Evolutionary conservation across 257 asterid species (phyloP).

Genomic region (Prunella vulgaris): DNA sequence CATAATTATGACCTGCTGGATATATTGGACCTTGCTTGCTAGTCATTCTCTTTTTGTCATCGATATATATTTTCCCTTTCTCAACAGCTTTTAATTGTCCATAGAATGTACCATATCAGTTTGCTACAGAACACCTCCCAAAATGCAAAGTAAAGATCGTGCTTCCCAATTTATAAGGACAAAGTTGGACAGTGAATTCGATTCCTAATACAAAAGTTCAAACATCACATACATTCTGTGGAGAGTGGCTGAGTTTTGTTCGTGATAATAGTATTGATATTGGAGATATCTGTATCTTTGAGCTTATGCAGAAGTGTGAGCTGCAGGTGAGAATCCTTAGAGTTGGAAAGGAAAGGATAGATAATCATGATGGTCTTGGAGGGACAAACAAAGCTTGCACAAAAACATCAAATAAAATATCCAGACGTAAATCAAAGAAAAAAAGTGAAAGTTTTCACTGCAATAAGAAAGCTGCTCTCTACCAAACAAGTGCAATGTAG

Average conservation of each 20-base stretch:
- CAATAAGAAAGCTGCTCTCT: conserved; percentile 29
- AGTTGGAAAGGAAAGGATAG: conserved; percentile 58
- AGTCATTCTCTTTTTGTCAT: background rate
- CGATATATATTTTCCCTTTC: conserved; percentile 1
- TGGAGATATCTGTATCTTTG: conserved; percentile 89
- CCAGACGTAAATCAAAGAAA: conserved; percentile 47
- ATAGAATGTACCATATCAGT: conserved; percentile 88
- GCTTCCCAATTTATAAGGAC: conserved; percentile 71
- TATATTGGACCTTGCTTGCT: background rate
- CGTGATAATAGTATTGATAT: conserved; percentile 65
- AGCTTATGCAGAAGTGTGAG: conserved; percentile 67
- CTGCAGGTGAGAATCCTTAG: conserved; percentile 65
- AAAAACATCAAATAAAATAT: conserved; percentile 31
- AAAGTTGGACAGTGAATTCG: conserved; percentile 83
- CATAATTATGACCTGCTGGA: background rate
- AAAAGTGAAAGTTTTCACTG: conserved; percentile 32
- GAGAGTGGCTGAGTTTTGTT: conserved; percentile 94
- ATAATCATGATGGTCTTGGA: conserved; percentile 36
- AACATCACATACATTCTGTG: conserved; percentile 92
- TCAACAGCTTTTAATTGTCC: conserved; percentile 21
- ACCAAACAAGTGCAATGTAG: conserved; percentile 30
- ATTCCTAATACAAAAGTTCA: conserved; percentile 82
- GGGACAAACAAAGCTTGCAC: conserved; percentile 34
- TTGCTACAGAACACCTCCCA: conserved; percentile 79
- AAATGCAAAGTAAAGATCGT: conserved; percentile 74